These are phyloP conservation scores for Amphibolis antarctica DNA, from an alignment of 106 monocot genomes.

Conservation along the genomic window DNA sequence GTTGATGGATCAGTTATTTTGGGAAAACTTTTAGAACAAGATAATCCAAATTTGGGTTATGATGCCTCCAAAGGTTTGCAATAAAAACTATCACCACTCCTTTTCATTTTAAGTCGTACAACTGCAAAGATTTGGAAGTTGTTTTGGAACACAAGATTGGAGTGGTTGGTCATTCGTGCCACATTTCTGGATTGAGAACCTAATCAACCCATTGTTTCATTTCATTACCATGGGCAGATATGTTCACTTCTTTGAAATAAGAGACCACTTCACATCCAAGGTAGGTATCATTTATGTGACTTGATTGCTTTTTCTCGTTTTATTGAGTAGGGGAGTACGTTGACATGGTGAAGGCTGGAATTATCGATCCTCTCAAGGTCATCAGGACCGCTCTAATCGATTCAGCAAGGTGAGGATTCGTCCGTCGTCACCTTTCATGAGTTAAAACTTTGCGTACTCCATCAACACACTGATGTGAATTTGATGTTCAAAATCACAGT, in stretches of 20 bases:
- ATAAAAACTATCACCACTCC: neutral
- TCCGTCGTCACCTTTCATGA: neutral
- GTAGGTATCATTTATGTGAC: too few relatives aligned
- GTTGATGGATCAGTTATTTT: slow-evolving; percentile 55
- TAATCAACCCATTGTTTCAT: too few relatives aligned
- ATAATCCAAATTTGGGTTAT: slow-evolving; percentile 64
- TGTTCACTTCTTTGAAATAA: too few relatives aligned
- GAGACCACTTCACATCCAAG: too few relatives aligned
- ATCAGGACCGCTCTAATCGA: slow-evolving; percentile 29
- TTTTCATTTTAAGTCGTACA: neutral
- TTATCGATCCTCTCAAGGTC: slow-evolving; percentile 32
- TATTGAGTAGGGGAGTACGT: slow-evolving; percentile 21
- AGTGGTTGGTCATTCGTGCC: too few relatives aligned
- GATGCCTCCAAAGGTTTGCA: slow-evolving; percentile 78
- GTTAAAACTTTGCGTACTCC: neutral
- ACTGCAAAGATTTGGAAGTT: too few relatives aligned
- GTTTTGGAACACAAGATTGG: too few relatives aligned
- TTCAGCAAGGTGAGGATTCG: slow-evolving; percentile 26
- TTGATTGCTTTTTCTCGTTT: neutral
- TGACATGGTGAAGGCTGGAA: slow-evolving; percentile 34
- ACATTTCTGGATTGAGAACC: too few relatives aligned
- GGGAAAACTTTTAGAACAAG: slow-evolving; percentile 71
- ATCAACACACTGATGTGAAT: neutral
- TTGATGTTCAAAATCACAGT: slow-evolving; percentile 4
- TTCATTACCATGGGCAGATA: too few relatives aligned